phyloP scores from a whole-genome alignment of 345 rosid species.

The Aethionema arabicum region DNA sequence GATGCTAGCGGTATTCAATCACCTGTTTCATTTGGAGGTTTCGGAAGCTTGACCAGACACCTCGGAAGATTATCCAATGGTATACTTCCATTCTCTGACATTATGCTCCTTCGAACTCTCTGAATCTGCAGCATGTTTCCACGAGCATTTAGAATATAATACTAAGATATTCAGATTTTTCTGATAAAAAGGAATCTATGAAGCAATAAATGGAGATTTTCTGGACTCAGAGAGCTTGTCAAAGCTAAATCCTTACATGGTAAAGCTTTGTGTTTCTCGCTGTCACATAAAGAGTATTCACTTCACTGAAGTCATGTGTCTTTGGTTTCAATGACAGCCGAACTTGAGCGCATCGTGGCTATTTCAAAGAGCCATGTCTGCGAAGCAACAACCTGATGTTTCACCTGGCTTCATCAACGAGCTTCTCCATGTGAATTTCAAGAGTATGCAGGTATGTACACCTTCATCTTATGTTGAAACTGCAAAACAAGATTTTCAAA shows the following conservation, averaged over 20 bases:
- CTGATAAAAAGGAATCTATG: conserved; percentile 58
- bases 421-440: conserved; percentile 82
- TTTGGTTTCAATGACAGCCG: conserved; percentile 43
- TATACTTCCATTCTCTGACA: conserved; percentile 31
- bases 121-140: not conserved
- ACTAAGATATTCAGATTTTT: conserved; percentile 3
- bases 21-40: conserved; percentile 98
- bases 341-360: conserved; percentile 94
- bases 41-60: conserved; percentile 97
- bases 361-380: conserved; percentile 96
- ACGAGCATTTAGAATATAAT: not conserved
- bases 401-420: conserved; percentile 75
- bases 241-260: conserved; percentile 93
- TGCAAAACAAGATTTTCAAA: conserved; percentile 6
- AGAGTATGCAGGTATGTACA: conserved; percentile 68
- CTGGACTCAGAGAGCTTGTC: conserved; percentile 76
- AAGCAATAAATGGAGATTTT: conserved; percentile 73
- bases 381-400: conserved; percentile 59
- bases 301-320: conserved; percentile 23
- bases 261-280: conserved; percentile 32
- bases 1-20: conserved; percentile 99
- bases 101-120: not conserved
- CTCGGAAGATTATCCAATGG: conserved; percentile 82
- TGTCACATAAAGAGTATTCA: not conserved
- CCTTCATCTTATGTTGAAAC: conserved; percentile 13